Percentiles rank a stretch among this genome's conserved stretches.
Evolutionary conservation across 257 asterid species (phyloP).

Genomic region (Solanum lignicaule): DNA sequence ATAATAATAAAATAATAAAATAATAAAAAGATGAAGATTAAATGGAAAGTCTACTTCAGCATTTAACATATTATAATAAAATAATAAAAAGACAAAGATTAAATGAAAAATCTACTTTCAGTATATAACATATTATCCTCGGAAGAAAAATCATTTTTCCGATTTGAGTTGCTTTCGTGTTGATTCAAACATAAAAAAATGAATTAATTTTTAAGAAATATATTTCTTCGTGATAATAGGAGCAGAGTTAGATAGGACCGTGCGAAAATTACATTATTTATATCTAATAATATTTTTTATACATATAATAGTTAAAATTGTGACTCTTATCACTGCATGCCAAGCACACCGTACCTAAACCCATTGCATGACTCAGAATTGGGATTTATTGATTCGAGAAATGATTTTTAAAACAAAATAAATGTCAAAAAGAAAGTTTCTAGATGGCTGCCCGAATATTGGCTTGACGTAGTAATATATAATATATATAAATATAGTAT

Average conservation of each 20-base stretch:
- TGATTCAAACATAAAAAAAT: neutral
- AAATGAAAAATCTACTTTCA: neutral
- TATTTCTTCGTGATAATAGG: too few relatives aligned
- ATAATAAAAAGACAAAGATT: neutral
- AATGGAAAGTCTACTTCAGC: neutral
- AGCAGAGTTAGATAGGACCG: rapidly evolving
- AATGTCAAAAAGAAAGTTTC: neutral
- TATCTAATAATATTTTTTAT: too few relatives aligned
- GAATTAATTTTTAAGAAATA: too few relatives aligned
- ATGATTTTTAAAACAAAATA: neutral
- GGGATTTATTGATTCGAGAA: neutral
- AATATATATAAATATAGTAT: neutral
- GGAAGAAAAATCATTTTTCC: neutral
- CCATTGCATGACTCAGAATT: neutral
- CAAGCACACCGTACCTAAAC: neutral
- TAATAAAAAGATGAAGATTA: neutral
- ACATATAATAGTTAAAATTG: too few relatives aligned
- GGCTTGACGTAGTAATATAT: neutral
- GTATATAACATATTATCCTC: neutral
- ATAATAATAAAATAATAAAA: neutral
- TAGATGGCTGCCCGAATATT: neutral
- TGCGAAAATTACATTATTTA: too few relatives aligned
- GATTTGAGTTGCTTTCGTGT: neutral
- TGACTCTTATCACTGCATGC: neutral
- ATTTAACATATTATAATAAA: neutral